phyloP scores from a whole-genome alignment of 768 basidiomycete species.

The Auricularia cornea region DNA sequence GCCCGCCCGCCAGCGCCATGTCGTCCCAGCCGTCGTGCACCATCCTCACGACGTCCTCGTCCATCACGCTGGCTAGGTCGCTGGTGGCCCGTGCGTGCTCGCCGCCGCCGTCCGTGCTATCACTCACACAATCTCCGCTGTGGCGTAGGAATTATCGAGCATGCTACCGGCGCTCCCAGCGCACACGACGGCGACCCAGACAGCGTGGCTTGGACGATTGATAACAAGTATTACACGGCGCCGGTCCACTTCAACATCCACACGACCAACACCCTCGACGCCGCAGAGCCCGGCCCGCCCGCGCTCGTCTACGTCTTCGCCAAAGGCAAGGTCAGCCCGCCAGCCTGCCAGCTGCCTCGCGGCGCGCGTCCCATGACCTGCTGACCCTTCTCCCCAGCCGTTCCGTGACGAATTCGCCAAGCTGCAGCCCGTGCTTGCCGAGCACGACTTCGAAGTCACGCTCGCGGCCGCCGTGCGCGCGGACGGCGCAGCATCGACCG shows the following conservation, averaged over 20 bases:
- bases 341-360: not conserved
- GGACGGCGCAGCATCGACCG: not conserved
- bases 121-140: too few species aligned
- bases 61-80: not conserved
- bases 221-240: constrained; percentile 76
- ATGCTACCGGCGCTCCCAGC: not conserved
- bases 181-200: not conserved
- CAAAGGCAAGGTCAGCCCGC: constrained; percentile 52
- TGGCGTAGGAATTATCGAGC: not conserved
- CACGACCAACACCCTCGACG: constrained; percentile 36
- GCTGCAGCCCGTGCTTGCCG: constrained; percentile 39
- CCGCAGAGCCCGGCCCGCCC: constrained; percentile 40
- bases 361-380: not conserved
- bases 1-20: too few species aligned
- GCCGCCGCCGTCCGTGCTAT: not conserved
- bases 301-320: constrained; percentile 70
- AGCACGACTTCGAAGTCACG: constrained; percentile 59
- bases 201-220: constrained; percentile 61
- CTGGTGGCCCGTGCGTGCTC: not conserved
- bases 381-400: constrained; percentile 28
- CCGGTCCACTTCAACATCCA: constrained; percentile 58
- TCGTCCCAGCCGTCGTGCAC: not conserved
- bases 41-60: not conserved
- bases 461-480: constrained; percentile 33
- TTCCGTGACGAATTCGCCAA: constrained; percentile 44